A percentile compares a stretch with the other conserved stretches of the same genome.
phyloP scores from a whole-genome alignment of 2,329 filamentous ascomycete genomes.

The Beauveria sp. region DNA sequence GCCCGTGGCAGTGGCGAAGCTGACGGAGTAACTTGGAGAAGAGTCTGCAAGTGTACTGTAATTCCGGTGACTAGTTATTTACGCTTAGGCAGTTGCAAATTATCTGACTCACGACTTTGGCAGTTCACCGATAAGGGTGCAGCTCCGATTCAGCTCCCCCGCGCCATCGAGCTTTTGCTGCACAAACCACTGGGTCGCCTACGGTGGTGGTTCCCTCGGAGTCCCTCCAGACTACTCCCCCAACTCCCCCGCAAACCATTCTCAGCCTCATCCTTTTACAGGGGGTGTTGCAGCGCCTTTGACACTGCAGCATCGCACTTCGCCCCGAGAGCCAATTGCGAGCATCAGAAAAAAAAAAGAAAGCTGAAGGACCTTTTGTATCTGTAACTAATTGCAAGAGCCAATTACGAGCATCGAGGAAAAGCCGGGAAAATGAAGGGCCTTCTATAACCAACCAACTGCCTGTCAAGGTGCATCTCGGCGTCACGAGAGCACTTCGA shows the following conservation, averaged over 20 bases:
- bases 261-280: constrained; percentile 6
- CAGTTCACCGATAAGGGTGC: too few relatives aligned
- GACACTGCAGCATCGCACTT: neutral
- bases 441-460: too few relatives aligned
- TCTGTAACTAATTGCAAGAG: too few relatives aligned
- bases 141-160: neutral
- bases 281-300: neutral
- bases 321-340: neutral
- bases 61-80: neutral
- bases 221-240: neutral
- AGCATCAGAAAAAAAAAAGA: neutral
- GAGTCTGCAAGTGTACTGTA: too few relatives aligned
- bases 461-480: too few relatives aligned
- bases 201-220: neutral
- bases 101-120: too few relatives aligned
- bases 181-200: neutral
- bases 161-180: neutral
- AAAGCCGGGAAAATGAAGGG: too few relatives aligned
- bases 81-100: neutral
- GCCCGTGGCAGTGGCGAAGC: neutral
- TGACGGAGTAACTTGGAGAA: neutral
- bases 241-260: constrained; percentile 1
- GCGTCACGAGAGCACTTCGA: too few relatives aligned
- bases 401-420: too few relatives aligned
- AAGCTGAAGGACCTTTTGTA: neutral